These are phyloP conservation scores for Aureobasidium sp. DNA, from an alignment of 2,329 filamentous ascomycete species.

Conservation along the genomic window DNA sequence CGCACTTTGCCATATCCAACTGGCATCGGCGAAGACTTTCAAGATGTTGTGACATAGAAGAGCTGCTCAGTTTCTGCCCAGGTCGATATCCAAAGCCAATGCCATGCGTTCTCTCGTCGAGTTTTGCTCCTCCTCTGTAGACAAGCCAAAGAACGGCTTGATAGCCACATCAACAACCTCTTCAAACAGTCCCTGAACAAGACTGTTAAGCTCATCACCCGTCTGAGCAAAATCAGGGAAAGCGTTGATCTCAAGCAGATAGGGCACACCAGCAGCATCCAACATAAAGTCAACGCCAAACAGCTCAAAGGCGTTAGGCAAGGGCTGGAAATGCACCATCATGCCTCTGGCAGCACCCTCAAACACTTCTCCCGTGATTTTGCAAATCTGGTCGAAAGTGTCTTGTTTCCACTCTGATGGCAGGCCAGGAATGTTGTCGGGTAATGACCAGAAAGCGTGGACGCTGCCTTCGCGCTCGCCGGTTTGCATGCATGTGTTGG, in stretches of 20 bases:
- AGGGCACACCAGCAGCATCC: conserved; percentile 56
- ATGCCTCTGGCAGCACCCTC: conserved; percentile 78
- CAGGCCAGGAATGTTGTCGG: conserved; percentile 28
- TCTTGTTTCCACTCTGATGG: conserved; percentile 44
- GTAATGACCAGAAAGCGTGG: conserved; percentile 65
- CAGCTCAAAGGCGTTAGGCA: conserved; percentile 83
- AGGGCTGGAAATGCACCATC: conserved; percentile 83
- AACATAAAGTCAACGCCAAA: conserved; percentile 90
- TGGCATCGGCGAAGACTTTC: too few relatives aligned
- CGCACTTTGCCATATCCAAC: too few relatives aligned
- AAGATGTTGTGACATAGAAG: too few relatives aligned
- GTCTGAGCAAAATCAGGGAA: conserved; percentile 96
- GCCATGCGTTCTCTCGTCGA: conserved; percentile 27
- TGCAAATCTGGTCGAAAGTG: conserved; percentile 70
- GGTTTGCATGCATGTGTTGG: conserved; percentile 85
- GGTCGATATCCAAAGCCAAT: conserved; percentile 40
- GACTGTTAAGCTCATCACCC: conserved; percentile 60
- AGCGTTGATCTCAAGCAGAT: conserved; percentile 86
- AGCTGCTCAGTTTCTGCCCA: conserved; percentile 36
- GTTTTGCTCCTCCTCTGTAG: conserved; percentile 17
- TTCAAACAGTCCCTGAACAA: conserved; percentile 72
- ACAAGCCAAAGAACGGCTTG: conserved; percentile 56
- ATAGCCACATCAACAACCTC: conserved; percentile 64
- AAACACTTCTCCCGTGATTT: conserved; percentile 69
- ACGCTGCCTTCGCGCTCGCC: conserved; percentile 58